These are phyloP conservation scores for Picea abies DNA, from an alignment of 83 land plant genomes.

Conservation along the genomic window DNA sequence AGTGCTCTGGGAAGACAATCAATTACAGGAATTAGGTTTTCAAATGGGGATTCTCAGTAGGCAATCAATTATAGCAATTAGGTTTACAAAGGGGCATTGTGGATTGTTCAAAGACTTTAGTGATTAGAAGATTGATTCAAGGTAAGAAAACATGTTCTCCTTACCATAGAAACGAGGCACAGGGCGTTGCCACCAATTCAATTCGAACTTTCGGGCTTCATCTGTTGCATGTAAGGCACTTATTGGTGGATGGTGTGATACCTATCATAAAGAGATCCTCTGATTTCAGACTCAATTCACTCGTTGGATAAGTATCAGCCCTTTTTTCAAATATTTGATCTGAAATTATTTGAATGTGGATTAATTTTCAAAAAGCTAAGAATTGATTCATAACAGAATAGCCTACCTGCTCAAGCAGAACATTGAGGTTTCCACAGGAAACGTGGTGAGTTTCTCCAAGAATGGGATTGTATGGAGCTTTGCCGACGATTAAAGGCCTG, in stretches of 20 bases:
- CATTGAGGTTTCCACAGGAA: conserved; percentile 59
- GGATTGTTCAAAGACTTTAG: not conserved
- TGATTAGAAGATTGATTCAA: not conserved
- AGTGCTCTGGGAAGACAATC: no score
- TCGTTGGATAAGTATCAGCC: not conserved
- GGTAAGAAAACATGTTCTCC: not conserved
- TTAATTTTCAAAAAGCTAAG: not conserved
- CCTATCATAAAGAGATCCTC: conserved; percentile 33
- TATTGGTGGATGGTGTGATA: conserved; percentile 86
- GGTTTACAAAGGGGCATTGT: not conserved
- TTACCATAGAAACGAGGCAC: conserved; percentile 58
- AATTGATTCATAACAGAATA: not conserved
- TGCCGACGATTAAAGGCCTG: conserved; percentile 55
- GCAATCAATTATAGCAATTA: no score
- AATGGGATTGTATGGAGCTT: conserved; percentile 75
- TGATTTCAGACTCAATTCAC: not conserved
- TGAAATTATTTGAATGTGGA: not conserved
- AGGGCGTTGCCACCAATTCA: conserved; percentile 62
- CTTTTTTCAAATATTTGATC: not conserved
- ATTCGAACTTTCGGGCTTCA: conserved; percentile 41
- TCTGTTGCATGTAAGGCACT: conserved; percentile 71
- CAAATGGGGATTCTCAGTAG: no score
- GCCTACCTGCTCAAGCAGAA: conserved; percentile 71
- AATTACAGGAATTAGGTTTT: no score
- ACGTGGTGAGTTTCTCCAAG: conserved; percentile 89